Percentiles rank a stretch among this genome's conserved stretches.
Evolutionary conservation across 495 filamentous ascomycete genomes (phyloP).

Genomic region (Penicillium cataractarum): DNA sequence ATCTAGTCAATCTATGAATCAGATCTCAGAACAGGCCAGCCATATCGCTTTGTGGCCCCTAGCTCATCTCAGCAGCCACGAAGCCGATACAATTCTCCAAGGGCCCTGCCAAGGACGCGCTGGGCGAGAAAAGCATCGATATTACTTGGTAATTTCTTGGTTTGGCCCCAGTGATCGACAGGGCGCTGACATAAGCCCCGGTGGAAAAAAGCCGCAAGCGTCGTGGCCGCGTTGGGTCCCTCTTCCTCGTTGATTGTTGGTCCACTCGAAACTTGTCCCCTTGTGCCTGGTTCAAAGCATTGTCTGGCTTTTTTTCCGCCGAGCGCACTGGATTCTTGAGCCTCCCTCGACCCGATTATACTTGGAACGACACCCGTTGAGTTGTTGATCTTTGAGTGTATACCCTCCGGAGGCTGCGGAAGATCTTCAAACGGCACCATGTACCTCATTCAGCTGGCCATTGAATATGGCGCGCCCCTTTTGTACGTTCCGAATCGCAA

Average conservation of each 20-base stretch:
- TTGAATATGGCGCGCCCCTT: constrained; percentile 52
- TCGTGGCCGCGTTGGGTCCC: constrained; percentile 12
- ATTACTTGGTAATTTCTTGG: not conserved
- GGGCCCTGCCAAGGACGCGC: not conserved
- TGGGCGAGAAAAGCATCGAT: not conserved
- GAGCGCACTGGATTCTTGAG: not conserved
- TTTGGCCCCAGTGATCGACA: constrained; percentile 13
- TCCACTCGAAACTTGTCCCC: constrained; percentile 6
- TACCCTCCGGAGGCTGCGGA: constrained; percentile 10
- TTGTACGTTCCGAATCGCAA: constrained; percentile 37
- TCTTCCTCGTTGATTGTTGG: not conserved
- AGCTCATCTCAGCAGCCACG: not conserved
- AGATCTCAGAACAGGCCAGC: not conserved
- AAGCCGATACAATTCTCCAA: not conserved
- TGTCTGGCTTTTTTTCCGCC: not conserved
- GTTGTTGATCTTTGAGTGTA: constrained; percentile 10
- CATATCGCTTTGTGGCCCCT: not conserved
- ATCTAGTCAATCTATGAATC: not conserved
- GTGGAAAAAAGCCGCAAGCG: constrained; percentile 30
- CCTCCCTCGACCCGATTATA: not conserved
- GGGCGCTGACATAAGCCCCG: constrained; percentile 29
- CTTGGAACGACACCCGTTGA: constrained; percentile 1
- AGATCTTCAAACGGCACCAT: constrained; percentile 31
- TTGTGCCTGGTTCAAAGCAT: constrained; percentile 4
- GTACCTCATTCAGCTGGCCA: constrained; percentile 43